Conservation (phyloP, 345 rosid species). For the Eutrema japonicum region DNA sequence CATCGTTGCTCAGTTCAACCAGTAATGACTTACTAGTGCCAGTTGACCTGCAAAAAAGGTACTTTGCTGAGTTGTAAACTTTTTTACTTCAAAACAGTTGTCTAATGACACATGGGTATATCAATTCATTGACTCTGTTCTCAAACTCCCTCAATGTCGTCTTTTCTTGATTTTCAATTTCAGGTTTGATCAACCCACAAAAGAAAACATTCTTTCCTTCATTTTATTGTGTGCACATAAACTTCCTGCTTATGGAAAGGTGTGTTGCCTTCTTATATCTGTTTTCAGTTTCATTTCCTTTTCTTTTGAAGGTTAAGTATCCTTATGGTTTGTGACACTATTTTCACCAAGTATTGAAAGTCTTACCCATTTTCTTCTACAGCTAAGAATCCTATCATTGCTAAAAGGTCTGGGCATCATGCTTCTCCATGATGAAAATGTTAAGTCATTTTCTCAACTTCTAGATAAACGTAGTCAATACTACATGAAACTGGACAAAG, state of each 20-base stretch:
- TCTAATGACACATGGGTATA: conserved; percentile 8
- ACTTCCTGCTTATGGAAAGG: conserved; percentile 79
- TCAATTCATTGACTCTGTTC: background rate
- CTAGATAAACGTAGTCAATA: conserved; percentile 60
- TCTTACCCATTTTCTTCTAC: conserved; percentile 43
- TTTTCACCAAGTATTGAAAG: conserved; percentile 1
- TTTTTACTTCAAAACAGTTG: conserved; percentile 9
- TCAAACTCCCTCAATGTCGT: background rate
- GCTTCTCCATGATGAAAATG: conserved; percentile 60
- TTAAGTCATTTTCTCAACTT: conserved; percentile 62
- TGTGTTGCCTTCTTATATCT: conserved; percentile 37
- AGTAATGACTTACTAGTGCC: conserved; percentile 65
- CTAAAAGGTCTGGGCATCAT: conserved; percentile 75
- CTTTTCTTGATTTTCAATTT: conserved; percentile 31
- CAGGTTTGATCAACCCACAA: conserved; percentile 79
- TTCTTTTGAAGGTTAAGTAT: conserved; percentile 9
- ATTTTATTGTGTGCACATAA: conserved; percentile 55
- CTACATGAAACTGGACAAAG: conserved; percentile 48
- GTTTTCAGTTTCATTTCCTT: conserved; percentile 25
- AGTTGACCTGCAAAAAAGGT: conserved; percentile 70
- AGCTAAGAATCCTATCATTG: conserved; percentile 73
- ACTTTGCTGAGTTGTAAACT: conserved; percentile 30
- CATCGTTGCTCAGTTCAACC: conserved; percentile 68
- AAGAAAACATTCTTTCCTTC: conserved; percentile 63
- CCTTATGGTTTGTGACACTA: conserved; percentile 16